These are phyloP conservation scores for Vigna radiata DNA, from an alignment of 306 rosid species.

Conservation along the genomic window DNA sequence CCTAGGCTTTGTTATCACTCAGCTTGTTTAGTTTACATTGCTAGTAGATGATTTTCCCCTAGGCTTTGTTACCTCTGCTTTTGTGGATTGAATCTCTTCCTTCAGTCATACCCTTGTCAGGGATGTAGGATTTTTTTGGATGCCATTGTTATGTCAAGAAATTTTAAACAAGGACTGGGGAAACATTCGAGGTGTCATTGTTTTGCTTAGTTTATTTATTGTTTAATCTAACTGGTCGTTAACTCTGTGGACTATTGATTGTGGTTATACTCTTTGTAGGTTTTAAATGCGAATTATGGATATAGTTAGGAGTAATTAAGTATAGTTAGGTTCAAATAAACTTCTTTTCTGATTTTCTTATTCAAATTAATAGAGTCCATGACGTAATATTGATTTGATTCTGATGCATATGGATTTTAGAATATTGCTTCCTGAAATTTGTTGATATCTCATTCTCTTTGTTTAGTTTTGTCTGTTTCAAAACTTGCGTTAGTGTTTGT, in stretches of 20 bases:
- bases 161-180: conserved; percentile 7
- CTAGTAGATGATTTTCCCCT: not conserved
- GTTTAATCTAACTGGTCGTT: conserved; percentile 8
- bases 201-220: not conserved
- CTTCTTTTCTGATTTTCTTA: not conserved
- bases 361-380: conserved; percentile 8
- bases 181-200: not conserved
- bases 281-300: not conserved
- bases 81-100: not conserved
- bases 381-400: not conserved
- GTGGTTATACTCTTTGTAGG: conserved; percentile 24
- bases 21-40: not conserved
- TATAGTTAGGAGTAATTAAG: not conserved
- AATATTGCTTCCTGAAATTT: not conserved
- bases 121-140: not conserved
- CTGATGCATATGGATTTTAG: not conserved
- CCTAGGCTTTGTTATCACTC: conserved; percentile 16
- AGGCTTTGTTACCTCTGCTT: conserved; percentile 25
- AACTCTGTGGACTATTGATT: not conserved
- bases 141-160: not conserved
- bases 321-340: not conserved
- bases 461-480: not conserved
- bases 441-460: not conserved
- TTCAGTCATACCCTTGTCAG: not conserved
- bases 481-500: not conserved